phyloP scores from a whole-genome alignment of 2,329 filamentous ascomycete genomes.

The Seiridium unicorne region DNA sequence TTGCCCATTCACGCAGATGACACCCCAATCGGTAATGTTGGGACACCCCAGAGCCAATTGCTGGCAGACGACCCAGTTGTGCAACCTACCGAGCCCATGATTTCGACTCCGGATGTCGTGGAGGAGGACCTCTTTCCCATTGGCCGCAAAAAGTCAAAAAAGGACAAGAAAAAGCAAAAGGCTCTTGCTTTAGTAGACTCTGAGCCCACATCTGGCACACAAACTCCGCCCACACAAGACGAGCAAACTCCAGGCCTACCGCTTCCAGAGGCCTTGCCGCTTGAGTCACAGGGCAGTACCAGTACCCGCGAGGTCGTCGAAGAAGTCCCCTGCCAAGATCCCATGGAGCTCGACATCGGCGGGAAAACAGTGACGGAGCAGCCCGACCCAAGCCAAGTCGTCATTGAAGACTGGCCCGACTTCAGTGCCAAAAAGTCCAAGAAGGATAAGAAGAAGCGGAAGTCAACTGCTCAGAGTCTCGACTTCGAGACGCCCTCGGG shows the following conservation, averaged over 20 bases:
- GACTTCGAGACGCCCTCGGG: constrained; percentile 13
- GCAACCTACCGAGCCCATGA: not conserved
- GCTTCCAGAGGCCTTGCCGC: constrained; percentile 9
- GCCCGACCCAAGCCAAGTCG: not conserved
- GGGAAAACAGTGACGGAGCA: constrained; percentile 1
- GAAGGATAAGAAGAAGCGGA: constrained; percentile 34
- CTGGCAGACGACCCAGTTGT: not conserved
- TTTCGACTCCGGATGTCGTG: constrained; percentile 13
- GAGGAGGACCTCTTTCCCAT: constrained; percentile 23
- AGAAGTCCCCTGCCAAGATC: not conserved
- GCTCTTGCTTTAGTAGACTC: constrained; percentile 21
- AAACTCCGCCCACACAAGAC: constrained; percentile 11
- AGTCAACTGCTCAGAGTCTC: constrained; percentile 22
- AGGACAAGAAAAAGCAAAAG: constrained; percentile 32
- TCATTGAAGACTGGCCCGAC: constrained; percentile 1
- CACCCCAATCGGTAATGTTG: too few species aligned
- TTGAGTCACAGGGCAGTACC: not conserved
- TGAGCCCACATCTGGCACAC: constrained; percentile 11
- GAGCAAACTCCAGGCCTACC: constrained; percentile 9
- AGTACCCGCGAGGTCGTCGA: not conserved
- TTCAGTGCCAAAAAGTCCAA: constrained; percentile 16
- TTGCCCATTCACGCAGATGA: not conserved
- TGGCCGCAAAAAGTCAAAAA: constrained; percentile 21
- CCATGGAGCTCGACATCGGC: constrained; percentile 3
- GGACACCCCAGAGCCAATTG: not conserved